A percentile compares a stretch with the other conserved stretches of the same genome.
These are phyloP conservation scores for Trifolium dubium DNA, from an alignment of 306 rosid genomes.

Conservation along the genomic window DNA sequence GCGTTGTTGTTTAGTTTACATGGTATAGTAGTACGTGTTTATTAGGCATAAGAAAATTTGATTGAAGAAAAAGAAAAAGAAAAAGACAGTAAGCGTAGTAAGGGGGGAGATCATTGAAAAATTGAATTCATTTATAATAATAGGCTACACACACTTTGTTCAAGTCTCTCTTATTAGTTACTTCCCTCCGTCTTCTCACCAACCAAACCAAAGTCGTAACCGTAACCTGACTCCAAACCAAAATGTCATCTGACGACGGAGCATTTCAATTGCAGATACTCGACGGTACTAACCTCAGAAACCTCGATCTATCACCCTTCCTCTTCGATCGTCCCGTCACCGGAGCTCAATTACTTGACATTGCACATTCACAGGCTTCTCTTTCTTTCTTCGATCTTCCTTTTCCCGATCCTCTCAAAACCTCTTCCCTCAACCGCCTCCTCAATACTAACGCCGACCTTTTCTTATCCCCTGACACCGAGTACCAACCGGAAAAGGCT, in stretches of 20 bases:
- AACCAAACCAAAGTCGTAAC: not conserved
- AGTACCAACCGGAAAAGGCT: constrained; percentile 54
- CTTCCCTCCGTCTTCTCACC: not conserved
- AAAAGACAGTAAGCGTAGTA: not conserved
- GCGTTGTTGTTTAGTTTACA: not conserved
- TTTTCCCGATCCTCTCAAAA: constrained; percentile 59
- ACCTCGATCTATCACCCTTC: constrained; percentile 55
- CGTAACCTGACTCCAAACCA: constrained; percentile 28
- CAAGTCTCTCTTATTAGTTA: not conserved
- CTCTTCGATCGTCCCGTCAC: constrained; percentile 41
- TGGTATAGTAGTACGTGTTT: not conserved
- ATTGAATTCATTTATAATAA: not conserved
- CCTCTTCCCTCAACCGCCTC: constrained; percentile 65
- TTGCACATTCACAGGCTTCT: constrained; percentile 66
- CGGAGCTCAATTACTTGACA: constrained; percentile 68
- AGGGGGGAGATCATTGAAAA: not conserved
- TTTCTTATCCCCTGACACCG: constrained; percentile 44
- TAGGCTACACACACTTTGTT: not conserved
- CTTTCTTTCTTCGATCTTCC: constrained; percentile 65
- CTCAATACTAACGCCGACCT: constrained; percentile 40
- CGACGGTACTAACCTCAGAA: constrained; percentile 68
- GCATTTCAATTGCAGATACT: constrained; percentile 60
- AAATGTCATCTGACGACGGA: constrained; percentile 76
- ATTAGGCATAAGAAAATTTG: not conserved
- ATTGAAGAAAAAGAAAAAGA: not conserved